Evolutionary conservation across 1,284 basidiomycete species (phyloP).

Genomic region (Ustilago nuda): DNA sequence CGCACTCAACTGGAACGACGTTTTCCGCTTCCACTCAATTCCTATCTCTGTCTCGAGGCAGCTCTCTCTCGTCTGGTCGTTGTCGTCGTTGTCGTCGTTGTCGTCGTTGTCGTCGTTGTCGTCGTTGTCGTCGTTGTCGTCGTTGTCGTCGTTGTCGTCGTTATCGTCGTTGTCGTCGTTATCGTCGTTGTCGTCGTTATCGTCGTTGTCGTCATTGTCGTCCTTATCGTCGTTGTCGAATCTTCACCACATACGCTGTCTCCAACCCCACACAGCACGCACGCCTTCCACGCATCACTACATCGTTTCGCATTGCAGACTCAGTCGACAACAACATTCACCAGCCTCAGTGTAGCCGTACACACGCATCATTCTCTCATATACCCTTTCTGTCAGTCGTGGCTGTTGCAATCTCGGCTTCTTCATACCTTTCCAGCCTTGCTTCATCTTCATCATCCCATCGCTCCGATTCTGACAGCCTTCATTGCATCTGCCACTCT

Average conservation of each 20-base stretch:
- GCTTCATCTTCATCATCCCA: conserved; percentile 7
- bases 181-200: neutral
- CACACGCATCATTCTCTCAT: neutral
- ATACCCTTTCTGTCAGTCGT: neutral
- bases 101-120: too few species aligned
- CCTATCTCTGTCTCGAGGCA: too few species aligned
- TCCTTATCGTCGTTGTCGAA: neutral
- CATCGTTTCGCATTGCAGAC: neutral
- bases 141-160: neutral
- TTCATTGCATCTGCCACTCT: neutral
- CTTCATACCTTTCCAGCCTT: neutral
- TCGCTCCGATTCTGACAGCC: neutral
- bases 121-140: neutral
- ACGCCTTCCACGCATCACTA: too few species aligned
- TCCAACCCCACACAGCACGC: too few species aligned
- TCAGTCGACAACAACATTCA: neutral
- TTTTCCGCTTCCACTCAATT: neutral
- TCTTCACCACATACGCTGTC: too few species aligned
- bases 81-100: neutral
- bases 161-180: too few species aligned
- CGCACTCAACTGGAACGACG: conserved; percentile 10
- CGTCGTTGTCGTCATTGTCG: neutral
- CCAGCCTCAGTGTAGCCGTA: neutral
- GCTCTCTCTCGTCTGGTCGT: neutral
- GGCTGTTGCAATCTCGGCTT: neutral